Conservation (phyloP, 2,329 filamentous ascomycete genomes). For the Exophiala bonariae region DNA sequence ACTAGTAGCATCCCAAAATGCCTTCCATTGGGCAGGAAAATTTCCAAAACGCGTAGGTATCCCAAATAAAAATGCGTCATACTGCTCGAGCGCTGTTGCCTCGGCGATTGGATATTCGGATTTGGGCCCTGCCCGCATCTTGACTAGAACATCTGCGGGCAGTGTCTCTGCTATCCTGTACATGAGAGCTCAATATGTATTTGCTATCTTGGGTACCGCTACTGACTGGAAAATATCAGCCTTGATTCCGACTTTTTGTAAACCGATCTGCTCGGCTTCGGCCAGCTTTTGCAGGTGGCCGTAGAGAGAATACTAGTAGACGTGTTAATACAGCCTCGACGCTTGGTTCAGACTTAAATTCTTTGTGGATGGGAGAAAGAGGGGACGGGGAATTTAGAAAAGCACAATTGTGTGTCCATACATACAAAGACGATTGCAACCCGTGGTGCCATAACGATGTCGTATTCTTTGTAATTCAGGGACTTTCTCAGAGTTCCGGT, state of each 20-base stretch:
- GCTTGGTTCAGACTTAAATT: too few relatives aligned
- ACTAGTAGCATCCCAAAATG: background rate
- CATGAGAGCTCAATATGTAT: background rate
- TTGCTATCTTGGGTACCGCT: background rate
- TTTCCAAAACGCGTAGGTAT: background rate
- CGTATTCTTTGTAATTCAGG: too few relatives aligned
- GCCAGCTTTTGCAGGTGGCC: background rate
- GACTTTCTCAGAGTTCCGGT: too few relatives aligned
- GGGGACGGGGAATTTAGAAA: too few relatives aligned
- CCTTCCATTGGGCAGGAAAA: background rate
- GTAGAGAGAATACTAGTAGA: slow-evolving; percentile 33
- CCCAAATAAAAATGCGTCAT: background rate
- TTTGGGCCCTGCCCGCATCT: background rate
- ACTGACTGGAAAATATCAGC: background rate
- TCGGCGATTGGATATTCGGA: background rate
- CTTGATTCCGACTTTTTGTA: background rate
- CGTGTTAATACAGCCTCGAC: too few relatives aligned
- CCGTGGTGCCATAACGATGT: too few relatives aligned
- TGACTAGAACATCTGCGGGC: background rate
- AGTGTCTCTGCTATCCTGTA: background rate
- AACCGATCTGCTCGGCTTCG: background rate
- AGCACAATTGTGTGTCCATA: too few relatives aligned
- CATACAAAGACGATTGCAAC: too few relatives aligned
- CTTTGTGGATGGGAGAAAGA: too few relatives aligned
- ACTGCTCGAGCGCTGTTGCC: background rate